Percentiles rank a stretch among this genome's conserved stretches.
Evolutionary conservation across 192 early-diverging fungal species (phyloP).

Genomic region (Coemansia sp.): DNA sequence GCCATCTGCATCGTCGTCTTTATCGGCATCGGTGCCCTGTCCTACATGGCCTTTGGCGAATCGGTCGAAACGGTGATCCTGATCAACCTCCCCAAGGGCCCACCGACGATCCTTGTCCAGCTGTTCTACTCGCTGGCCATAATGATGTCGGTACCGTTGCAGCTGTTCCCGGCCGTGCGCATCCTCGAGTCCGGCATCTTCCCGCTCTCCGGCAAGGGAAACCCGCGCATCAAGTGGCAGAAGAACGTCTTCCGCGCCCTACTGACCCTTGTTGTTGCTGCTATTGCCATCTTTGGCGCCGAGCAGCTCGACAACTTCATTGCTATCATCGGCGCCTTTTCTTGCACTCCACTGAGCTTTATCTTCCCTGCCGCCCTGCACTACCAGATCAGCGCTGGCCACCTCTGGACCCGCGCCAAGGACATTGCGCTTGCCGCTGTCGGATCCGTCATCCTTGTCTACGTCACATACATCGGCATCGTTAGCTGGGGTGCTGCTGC

Average conservation of each 20-base stretch:
- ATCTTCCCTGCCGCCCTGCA: conserved; percentile 89
- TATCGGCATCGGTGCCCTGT: conserved; percentile 73
- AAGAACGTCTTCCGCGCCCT: conserved; percentile 79
- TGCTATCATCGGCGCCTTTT: conserved; percentile 80
- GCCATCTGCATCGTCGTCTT: conserved; percentile 77
- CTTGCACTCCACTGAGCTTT: conserved; percentile 74
- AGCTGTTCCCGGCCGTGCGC: conserved; percentile 88
- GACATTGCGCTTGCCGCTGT: conserved; percentile 65
- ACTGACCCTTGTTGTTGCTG: conserved; percentile 65
- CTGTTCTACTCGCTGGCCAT: conserved; percentile 92
- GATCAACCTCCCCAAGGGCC: conserved; percentile 74
- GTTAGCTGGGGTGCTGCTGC: conserved; percentile 43
- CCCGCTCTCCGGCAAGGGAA: conserved; percentile 74
- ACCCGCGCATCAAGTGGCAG: conserved; percentile 77
- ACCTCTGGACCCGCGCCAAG: conserved; percentile 50
- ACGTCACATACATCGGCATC: conserved; percentile 69
- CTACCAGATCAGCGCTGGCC: conserved; percentile 58
- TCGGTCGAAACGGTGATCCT: conserved; percentile 86
- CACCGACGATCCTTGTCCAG: conserved; percentile 69
- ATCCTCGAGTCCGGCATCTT: conserved; percentile 89
- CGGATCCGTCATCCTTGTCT: conserved; percentile 72
- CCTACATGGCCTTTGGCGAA: conserved; percentile 84
- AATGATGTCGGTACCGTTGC: conserved; percentile 88
- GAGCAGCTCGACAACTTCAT: conserved; percentile 84
- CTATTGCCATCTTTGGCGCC: conserved; percentile 75